These are phyloP conservation scores for Ustilago cynodontis DNA, from an alignment of 1,284 basidiomycete genomes.

Conservation along the genomic window DNA sequence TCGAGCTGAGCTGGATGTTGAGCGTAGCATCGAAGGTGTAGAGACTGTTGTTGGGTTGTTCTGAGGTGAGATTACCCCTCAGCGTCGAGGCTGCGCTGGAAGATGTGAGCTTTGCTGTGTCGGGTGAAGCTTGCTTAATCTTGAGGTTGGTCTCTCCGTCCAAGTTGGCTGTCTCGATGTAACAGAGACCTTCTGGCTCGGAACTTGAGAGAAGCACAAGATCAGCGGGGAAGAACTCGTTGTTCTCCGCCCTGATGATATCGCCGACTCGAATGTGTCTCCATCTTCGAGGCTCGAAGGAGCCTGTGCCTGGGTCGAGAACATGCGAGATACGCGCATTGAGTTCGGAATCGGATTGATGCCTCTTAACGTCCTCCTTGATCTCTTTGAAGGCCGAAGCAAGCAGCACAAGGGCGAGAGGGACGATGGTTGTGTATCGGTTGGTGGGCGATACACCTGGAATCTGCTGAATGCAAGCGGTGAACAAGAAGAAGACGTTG, in stretches of 20 bases:
- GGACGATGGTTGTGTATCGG: constrained; percentile 92
- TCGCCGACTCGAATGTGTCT: constrained; percentile 90
- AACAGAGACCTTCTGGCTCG: constrained; percentile 96
- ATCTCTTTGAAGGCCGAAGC: constrained; percentile 97
- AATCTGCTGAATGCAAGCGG: constrained; percentile 97
- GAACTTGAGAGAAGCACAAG: constrained; percentile 87
- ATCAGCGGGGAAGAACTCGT: constrained; percentile 97
- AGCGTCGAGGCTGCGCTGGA: constrained; percentile 81
- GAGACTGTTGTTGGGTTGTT: constrained; percentile 96
- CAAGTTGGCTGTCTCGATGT: constrained; percentile 96
- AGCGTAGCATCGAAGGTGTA: constrained; percentile 92
- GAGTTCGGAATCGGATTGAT: constrained; percentile 91
- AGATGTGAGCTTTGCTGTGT: constrained; percentile 82
- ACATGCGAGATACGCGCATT: constrained; percentile 87
- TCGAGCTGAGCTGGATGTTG: constrained; percentile 71
- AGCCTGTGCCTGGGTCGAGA: constrained; percentile 75
- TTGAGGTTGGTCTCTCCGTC: constrained; percentile 99
- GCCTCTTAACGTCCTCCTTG: constrained; percentile 96
- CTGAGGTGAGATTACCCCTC: constrained; percentile 86
- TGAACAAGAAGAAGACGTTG: constrained; percentile 99
- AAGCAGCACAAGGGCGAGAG: constrained; percentile 87
- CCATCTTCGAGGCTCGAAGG: constrained; percentile 86
- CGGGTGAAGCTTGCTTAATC: constrained; percentile 93
- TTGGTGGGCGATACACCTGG: constrained; percentile 98
- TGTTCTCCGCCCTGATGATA: constrained; percentile 86